A percentile compares a stretch with the other conserved stretches of the same genome.
phyloP scores from a whole-genome alignment of 2,329 filamentous ascomycete genomes.

The Fusarium nurragi region DNA sequence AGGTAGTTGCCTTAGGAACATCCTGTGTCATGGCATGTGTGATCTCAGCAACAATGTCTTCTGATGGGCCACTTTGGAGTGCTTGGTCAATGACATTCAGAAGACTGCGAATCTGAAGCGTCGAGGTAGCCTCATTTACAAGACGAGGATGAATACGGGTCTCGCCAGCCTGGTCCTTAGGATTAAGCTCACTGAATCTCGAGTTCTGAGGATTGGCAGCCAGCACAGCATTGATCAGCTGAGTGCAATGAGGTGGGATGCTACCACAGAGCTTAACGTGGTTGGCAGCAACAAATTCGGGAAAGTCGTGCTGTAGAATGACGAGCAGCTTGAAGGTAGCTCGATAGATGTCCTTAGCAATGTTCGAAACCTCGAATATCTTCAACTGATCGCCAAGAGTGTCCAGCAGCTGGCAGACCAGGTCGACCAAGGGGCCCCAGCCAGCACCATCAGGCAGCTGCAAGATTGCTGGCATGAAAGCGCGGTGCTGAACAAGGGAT shows the following conservation, averaged over 20 bases:
- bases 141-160: constrained; percentile 73
- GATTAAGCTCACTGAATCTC: constrained; percentile 74
- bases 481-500: constrained; percentile 81
- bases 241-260: constrained; percentile 84
- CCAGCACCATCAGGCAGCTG: constrained; percentile 72
- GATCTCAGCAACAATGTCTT: constrained; percentile 80
- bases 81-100: constrained; percentile 68
- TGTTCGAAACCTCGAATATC: constrained; percentile 71
- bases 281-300: constrained; percentile 90
- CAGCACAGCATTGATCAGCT: constrained; percentile 88
- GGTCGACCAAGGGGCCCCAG: constrained; percentile 78
- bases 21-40: constrained; percentile 75
- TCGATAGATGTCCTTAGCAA: constrained; percentile 85
- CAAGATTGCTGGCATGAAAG: constrained; percentile 83
- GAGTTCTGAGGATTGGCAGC: constrained; percentile 77
- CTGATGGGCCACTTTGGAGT: constrained; percentile 69
- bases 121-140: constrained; percentile 68
- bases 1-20: constrained; percentile 66
- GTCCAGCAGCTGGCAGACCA: constrained; percentile 76
- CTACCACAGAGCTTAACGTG: constrained; percentile 83
- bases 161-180: constrained; percentile 81
- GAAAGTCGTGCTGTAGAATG: constrained; percentile 91
- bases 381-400: constrained; percentile 85
- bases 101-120: constrained; percentile 64
- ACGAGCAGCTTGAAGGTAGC: constrained; percentile 84